Evolutionary conservation across 768 basidiomycete genomes (phyloP).

Genomic region (Pisolithus microcarpus): DNA sequence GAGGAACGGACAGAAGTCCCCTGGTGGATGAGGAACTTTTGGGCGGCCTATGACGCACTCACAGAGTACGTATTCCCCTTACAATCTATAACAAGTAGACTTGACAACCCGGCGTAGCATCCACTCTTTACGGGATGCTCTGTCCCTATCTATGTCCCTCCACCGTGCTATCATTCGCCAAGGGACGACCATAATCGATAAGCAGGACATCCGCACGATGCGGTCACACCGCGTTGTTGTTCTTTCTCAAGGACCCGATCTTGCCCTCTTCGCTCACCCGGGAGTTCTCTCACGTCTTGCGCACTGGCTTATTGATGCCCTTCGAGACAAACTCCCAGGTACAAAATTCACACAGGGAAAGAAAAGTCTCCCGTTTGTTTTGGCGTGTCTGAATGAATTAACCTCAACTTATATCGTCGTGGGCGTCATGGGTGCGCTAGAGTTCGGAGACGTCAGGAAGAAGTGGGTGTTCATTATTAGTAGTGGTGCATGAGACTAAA

Average conservation of each 20-base stretch:
- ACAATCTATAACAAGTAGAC: neutral
- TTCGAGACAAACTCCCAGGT: conserved; percentile 68
- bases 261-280: conserved; percentile 87
- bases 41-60: conserved; percentile 90
- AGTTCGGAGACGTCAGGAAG: conserved; percentile 85
- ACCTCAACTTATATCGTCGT: conserved; percentile 78
- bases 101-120: conserved; percentile 42
- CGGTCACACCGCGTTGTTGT: conserved; percentile 86
- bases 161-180: conserved; percentile 91
- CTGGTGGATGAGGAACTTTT: conserved; percentile 92
- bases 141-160: conserved; percentile 82
- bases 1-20: conserved; percentile 43
- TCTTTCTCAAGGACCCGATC: conserved; percentile 88
- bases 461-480: conserved; percentile 52
- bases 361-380: conserved; percentile 80
- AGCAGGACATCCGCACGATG: conserved; percentile 84
- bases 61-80: conserved; percentile 58
- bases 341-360: conserved; percentile 44
- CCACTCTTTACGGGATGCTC: conserved; percentile 60
- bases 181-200: conserved; percentile 95
- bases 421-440: conserved; percentile 85
- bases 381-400: conserved; percentile 85
- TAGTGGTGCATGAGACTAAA: neutral
- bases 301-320: conserved; percentile 90
- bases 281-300: conserved; percentile 86